These are phyloP conservation scores for Coprinellus micaceus DNA, from an alignment of 768 basidiomycete species.

Conservation along the genomic window DNA sequence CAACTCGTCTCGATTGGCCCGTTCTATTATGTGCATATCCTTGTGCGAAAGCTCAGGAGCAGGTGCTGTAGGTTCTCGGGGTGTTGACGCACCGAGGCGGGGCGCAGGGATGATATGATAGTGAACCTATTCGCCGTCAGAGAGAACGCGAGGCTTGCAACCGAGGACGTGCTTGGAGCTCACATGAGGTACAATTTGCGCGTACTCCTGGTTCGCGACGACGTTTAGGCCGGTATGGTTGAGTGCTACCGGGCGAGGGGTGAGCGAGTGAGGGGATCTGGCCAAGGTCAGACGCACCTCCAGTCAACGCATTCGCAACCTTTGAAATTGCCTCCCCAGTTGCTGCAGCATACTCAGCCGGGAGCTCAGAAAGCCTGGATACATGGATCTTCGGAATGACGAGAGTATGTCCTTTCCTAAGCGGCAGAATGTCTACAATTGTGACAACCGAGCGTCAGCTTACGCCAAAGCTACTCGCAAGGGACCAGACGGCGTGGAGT, in stretches of 20 bases:
- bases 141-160: too few species aligned
- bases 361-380: conserved; percentile 61
- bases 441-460: too few species aligned
- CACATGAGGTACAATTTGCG: conserved; percentile 77
- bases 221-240: conserved; percentile 69
- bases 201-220: conserved; percentile 80
- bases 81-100: conserved; percentile 21
- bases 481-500: too few species aligned
- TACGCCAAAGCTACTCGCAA: too few species aligned
- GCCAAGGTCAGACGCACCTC: conserved; percentile 39
- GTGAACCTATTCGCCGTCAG: conserved; percentile 57
- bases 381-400: conserved; percentile 67
- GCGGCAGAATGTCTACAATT: conserved; percentile 62
- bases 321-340: conserved; percentile 56
- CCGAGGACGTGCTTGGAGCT: too few species aligned
- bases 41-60: conserved; percentile 33
- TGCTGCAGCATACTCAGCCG: conserved; percentile 54
- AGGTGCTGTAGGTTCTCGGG: background rate
- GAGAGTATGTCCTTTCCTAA: conserved; percentile 64
- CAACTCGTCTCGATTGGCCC: conserved; percentile 53
- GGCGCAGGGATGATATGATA: conserved; percentile 78
- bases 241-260: conserved; percentile 37
- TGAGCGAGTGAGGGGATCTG: background rate
- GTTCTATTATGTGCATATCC: conserved; percentile 62
- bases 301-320: conserved; percentile 58